Base-by-base conservation (phyloP, 495 filamentous ascomycete species). In the Xylaria cubensis region DNA sequence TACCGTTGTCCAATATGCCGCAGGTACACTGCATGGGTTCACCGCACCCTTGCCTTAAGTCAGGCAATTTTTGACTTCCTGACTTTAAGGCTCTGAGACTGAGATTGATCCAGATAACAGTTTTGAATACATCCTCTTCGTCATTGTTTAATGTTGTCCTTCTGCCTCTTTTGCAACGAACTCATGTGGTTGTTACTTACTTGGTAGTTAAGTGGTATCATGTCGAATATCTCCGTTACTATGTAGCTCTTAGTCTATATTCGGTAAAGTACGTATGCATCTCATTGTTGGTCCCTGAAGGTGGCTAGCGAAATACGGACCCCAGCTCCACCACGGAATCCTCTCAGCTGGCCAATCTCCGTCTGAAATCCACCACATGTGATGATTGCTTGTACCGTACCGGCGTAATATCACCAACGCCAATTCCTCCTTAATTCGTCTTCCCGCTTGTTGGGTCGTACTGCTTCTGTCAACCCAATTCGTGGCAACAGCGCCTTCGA, bases 331-430 rank as follows among this genome's bases (percentile, higher is more conserved):
- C 69, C 48, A 51, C 34, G 44, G 24, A 64, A 51, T 71, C 56
- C 46, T 71, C 46, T 59, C 53, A 56, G n/a, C 64, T 64, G 51
- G 50, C 70, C 70, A 72, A 72, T 72, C 70, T 66, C 50, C 53
- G 46, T 58, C n/a, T 36, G 34, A 72, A 13, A 64, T 51, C 70
- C 70, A 72, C 70, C 26, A 50, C 69, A 64, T 71, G 69, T 63
- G 62, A 59, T 65, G 46, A n/a, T n/a, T n/a, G 63, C 46, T 50
- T 21, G 32, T 61, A 61, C 58, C 34, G n/a, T 61, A 9, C 29
- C 29, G 9, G 8, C 44, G 36, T 59, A 32, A 59, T 41, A 44
- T 32, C 51, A 42, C 7, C 12, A 42, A 34, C 63, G 36, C 63
- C 21, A 12, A 48, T 46, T 17, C 13, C 50, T 26, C 34, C 42